Evolutionary conservation across 2,329 filamentous ascomycete species (phyloP).

Genomic region (Ceratocystis destructans): DNA sequence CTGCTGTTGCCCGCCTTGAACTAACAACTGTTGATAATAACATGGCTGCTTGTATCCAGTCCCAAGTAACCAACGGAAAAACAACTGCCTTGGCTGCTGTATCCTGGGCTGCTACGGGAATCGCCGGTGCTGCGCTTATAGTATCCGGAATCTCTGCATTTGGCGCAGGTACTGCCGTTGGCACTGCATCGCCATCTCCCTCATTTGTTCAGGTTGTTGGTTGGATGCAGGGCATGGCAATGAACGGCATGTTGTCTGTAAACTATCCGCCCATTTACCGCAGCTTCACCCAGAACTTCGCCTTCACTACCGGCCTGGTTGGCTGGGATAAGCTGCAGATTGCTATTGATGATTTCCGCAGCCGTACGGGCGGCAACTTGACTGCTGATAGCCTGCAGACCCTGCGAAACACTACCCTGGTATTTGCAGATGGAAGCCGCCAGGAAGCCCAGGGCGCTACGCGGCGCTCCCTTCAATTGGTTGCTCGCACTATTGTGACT

Average conservation of each 20-base stretch:
- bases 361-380: slow-evolving; percentile 70
- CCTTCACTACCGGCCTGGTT: slow-evolving; percentile 73
- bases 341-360: slow-evolving; percentile 73
- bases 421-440: slow-evolving; percentile 49
- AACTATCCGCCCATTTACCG: slow-evolving; percentile 76
- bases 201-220: slow-evolving; percentile 74
- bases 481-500: slow-evolving; percentile 22
- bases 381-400: slow-evolving; percentile 63
- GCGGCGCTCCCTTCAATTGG: slow-evolving; percentile 26
- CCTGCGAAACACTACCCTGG: slow-evolving; percentile 61
- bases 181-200: slow-evolving; percentile 50
- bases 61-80: slow-evolving; percentile 75
- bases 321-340: slow-evolving; percentile 69
- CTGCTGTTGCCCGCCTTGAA: slow-evolving; percentile 67
- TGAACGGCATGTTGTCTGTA: slow-evolving; percentile 93
- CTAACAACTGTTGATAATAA: slow-evolving; percentile 48
- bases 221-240: slow-evolving; percentile 87
- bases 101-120: slow-evolving; percentile 67
- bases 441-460: slow-evolving; percentile 35
- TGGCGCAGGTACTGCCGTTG: slow-evolving; percentile 41
- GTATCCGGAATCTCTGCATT: slow-evolving; percentile 59
- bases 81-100: slow-evolving; percentile 61
- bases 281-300: slow-evolving; percentile 87
- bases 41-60: slow-evolving; percentile 65
- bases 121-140: slow-evolving; percentile 70